Evolutionary conservation across 768 basidiomycete species (phyloP).

Genomic region (Boletus subparvulus): DNA sequence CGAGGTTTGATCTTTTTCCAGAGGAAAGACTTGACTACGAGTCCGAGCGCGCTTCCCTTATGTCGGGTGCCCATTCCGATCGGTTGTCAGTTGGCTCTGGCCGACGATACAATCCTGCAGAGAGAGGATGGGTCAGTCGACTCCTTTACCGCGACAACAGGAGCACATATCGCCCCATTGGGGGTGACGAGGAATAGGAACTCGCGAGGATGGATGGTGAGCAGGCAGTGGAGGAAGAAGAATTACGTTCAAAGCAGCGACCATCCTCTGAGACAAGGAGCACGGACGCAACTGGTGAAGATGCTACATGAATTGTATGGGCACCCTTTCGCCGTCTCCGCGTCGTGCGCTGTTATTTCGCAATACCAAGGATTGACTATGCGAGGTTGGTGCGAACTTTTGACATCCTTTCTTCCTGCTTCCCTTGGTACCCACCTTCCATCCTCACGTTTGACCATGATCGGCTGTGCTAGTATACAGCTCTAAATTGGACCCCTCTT

Average conservation of each 20-base stretch:
- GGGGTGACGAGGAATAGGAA: constrained; percentile 54
- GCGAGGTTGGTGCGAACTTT: constrained; percentile 5
- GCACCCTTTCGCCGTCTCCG: background rate
- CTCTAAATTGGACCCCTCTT: constrained; percentile 2
- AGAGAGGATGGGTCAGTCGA: constrained; percentile 50
- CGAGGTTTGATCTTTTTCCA: constrained; percentile 18
- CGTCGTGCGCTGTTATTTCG: constrained; percentile 4
- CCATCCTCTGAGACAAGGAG: constrained; percentile 12
- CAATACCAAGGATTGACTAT: constrained; percentile 3
- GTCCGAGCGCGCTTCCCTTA: constrained; percentile 58
- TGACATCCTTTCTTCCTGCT: constrained; percentile 1
- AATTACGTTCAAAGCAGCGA: constrained; percentile 14
- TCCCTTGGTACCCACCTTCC: constrained; percentile 17
- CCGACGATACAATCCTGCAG: constrained; percentile 21
- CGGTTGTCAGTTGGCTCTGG: constrained; percentile 35
- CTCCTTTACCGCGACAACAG: constrained; percentile 45
- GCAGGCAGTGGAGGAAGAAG: constrained; percentile 29
- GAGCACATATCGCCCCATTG: constrained; percentile 48
- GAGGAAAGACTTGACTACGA: constrained; percentile 68
- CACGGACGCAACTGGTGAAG: constrained; percentile 7
- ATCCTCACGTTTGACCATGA: constrained; percentile 26
- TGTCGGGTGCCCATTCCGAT: constrained; percentile 40
- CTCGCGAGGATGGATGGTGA: constrained; percentile 50
- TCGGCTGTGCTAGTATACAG: background rate
- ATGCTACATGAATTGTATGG: constrained; percentile 6